Percentiles rank a stretch among this genome's conserved stretches.
Conservation (phyloP, 1,139 yeast species). For the Taphrina pruni region DNA sequence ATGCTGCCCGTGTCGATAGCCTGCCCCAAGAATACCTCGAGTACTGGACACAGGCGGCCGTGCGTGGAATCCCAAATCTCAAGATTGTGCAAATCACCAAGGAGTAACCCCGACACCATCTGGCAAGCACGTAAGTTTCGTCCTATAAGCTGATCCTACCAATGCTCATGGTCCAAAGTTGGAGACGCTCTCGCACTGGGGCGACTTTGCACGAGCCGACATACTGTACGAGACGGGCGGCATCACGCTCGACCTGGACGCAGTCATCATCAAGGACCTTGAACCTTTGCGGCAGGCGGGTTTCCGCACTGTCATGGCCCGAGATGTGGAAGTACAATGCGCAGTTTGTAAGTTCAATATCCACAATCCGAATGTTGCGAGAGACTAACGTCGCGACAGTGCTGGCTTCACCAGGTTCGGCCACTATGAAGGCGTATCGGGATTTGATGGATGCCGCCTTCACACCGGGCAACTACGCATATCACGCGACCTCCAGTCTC, state of each 20-base stretch:
- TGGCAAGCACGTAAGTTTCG: slow-evolving; percentile 4
- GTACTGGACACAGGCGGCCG: slow-evolving; percentile 11
- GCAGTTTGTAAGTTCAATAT: neutral
- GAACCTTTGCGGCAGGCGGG: neutral
- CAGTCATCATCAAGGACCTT: neutral
- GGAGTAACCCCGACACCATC: slow-evolving; percentile 6
- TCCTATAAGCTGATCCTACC: neutral
- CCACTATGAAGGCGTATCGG: slow-evolving; percentile 2
- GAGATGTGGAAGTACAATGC: slow-evolving; percentile 4
- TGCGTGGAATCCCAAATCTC: neutral
- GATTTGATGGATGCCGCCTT: neutral
- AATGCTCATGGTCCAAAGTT: neutral
- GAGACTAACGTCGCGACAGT: neutral
- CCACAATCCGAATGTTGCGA: too few species aligned
- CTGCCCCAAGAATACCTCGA: slow-evolving; percentile 1
- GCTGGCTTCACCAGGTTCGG: neutral
- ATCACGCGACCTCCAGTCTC: neutral
- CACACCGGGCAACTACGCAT: neutral
- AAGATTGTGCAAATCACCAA: neutral
- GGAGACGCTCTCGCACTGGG: neutral
- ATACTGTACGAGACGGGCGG: slow-evolving; percentile 18
- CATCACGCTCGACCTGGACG: slow-evolving; percentile 2
- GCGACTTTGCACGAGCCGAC: slow-evolving; percentile 1
- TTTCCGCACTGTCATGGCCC: slow-evolving; percentile 5
- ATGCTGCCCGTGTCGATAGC: neutral